Evolutionary conservation across 257 asterid species (phyloP).

Genomic region (Solanum sitiens): DNA sequence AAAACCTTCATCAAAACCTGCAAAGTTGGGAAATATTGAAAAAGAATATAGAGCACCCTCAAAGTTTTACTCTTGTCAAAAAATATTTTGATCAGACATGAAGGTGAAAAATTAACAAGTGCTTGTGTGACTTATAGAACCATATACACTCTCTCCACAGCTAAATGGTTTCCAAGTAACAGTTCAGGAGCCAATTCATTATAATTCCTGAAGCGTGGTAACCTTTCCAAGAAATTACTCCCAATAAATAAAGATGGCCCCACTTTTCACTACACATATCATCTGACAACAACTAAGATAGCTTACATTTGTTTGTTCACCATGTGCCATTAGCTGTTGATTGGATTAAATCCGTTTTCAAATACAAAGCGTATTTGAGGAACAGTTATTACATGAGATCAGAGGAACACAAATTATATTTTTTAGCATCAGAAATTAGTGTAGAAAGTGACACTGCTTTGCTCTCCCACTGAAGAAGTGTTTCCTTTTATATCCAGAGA

Average conservation of each 20-base stretch:
- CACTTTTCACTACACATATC: background rate
- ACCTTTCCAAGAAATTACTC: background rate
- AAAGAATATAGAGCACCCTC: background rate
- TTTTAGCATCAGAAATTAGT: background rate
- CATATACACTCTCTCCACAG: background rate
- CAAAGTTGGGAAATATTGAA: slow-evolving; percentile 3
- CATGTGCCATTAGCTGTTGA: background rate
- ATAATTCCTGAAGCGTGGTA: background rate
- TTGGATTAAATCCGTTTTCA: background rate
- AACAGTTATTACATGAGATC: background rate
- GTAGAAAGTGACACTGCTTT: background rate
- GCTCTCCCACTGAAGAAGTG: background rate
- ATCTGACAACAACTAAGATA: background rate
- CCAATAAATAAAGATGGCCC: background rate
- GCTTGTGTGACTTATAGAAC: background rate
- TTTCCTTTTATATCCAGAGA: background rate
- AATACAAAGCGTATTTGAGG: background rate
- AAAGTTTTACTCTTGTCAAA: background rate
- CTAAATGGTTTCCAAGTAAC: background rate
- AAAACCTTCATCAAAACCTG: slow-evolving; percentile 92
- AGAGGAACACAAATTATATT: background rate
- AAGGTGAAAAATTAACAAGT: background rate
- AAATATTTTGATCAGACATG: background rate
- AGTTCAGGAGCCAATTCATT: background rate
- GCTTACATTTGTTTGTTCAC: background rate